These are phyloP conservation scores for Eimeria maxima DNA, from an alignment of 169 alveolate species.

Conservation along the genomic window DNA sequence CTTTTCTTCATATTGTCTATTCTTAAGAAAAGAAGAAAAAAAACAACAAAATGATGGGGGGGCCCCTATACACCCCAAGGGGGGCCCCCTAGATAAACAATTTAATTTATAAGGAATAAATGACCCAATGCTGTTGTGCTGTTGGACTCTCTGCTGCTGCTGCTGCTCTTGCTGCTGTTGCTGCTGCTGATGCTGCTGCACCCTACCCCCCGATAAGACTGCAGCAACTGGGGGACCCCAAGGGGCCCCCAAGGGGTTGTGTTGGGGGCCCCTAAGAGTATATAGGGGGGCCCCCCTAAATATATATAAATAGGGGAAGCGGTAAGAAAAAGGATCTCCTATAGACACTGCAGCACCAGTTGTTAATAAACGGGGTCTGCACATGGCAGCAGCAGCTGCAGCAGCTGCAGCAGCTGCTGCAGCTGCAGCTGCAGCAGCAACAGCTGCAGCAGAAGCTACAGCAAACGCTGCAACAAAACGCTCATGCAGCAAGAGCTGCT, in stretches of 20 bases:
- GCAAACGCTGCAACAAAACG: neutral
- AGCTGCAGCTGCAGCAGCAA: neutral
- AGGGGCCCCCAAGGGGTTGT: constrained; percentile 6
- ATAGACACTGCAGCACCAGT: neutral
- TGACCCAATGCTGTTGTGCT: too few species aligned
- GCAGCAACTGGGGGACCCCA: constrained; percentile 71
- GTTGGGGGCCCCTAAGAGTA: constrained; percentile 17
- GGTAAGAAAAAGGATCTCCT: neutral
- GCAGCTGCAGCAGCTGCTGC: neutral
- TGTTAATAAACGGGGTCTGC: neutral
- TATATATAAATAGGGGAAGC: neutral
- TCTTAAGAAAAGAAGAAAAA: too few species aligned
- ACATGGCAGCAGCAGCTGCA: neutral
- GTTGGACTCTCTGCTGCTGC: too few species aligned
- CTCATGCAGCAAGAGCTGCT: too few species aligned
- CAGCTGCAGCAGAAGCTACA: neutral
- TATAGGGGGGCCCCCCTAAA: constrained; percentile 14
- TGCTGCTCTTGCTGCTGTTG: too few species aligned
- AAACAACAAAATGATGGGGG: too few species aligned
- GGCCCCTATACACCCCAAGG: too few species aligned
- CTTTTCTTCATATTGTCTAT: too few species aligned
- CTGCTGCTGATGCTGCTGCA: neutral
- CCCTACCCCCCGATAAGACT: too few species aligned
- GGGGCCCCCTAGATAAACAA: too few species aligned
- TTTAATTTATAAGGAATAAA: too few species aligned